Evolutionary conservation across 257 asterid genomes (phyloP).

Genomic region (Penstemon newberryi): DNA sequence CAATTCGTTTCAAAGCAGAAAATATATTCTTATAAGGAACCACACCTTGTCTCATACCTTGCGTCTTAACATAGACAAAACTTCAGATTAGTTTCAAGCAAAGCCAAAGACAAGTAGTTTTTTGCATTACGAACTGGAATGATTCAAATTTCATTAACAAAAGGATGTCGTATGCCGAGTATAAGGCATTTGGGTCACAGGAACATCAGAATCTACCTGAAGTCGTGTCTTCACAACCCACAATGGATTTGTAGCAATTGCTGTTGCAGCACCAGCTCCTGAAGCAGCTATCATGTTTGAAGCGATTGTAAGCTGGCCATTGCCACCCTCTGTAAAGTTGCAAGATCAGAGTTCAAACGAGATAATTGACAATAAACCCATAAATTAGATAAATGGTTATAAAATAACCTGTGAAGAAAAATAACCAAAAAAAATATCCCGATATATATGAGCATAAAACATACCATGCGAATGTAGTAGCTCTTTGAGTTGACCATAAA

Average conservation of each 20-base stretch:
- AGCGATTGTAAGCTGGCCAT: slow-evolving; percentile 60
- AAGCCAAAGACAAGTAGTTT: slow-evolving; percentile 7
- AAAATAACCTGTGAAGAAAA: slow-evolving; percentile 3
- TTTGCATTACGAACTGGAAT: neutral
- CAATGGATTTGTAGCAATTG: slow-evolving; percentile 76
- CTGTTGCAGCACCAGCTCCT: slow-evolving; percentile 92
- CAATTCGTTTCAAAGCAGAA: slow-evolving; percentile 85
- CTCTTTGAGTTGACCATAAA: slow-evolving; percentile 86
- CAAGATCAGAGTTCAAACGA: slow-evolving; percentile 15
- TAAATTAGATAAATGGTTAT: neutral
- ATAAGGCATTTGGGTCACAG: neutral
- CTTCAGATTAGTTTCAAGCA: slow-evolving; percentile 23
- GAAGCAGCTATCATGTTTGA: slow-evolving; percentile 91
- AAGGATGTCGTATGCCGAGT: neutral
- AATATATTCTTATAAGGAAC: slow-evolving; percentile 75
- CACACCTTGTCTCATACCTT: slow-evolving; percentile 91
- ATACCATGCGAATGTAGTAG: slow-evolving; percentile 67
- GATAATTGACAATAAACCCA: neutral
- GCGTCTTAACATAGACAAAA: slow-evolving; percentile 60
- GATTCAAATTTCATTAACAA: neutral
- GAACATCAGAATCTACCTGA: slow-evolving; percentile 61
- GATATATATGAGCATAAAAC: slow-evolving; percentile 20
- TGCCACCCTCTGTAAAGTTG: slow-evolving; percentile 51
- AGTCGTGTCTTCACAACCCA: slow-evolving; percentile 98
- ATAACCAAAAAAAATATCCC: slow-evolving; percentile 1